phyloP scores from a whole-genome alignment of 495 filamentous ascomycete species.

The Cladorrhinum samala region DNA sequence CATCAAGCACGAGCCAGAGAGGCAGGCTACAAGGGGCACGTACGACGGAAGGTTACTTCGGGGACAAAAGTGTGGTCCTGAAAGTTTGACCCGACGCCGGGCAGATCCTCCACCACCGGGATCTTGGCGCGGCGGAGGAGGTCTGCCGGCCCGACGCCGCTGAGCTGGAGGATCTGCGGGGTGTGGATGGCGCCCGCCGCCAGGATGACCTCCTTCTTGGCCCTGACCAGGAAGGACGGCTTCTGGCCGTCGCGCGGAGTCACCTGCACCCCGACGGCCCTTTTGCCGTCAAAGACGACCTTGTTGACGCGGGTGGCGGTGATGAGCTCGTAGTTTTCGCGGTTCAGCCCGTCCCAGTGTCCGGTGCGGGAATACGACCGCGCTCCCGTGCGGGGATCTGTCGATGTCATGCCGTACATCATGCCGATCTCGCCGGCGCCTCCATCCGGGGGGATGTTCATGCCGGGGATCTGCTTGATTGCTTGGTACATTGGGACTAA shows the following conservation, averaged over 20 bases:
- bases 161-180: constrained; percentile 46
- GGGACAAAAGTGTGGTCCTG: constrained; percentile 45
- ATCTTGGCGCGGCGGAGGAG: constrained; percentile 39
- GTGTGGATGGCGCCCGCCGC: constrained; percentile 46
- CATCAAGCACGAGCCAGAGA: not conserved
- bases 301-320: constrained; percentile 35
- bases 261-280: constrained; percentile 21
- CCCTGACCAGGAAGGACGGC: constrained; percentile 18
- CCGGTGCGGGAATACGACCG: constrained; percentile 2
- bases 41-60: constrained; percentile 17
- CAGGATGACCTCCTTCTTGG: constrained; percentile 45
- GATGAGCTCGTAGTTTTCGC: constrained; percentile 35
- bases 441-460: not conserved
- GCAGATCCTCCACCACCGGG: constrained; percentile 35
- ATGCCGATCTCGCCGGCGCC: not conserved
- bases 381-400: not conserved
- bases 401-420: not conserved
- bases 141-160: constrained; percentile 41
- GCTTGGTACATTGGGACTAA: not conserved
- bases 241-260: not conserved
- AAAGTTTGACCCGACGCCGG: constrained; percentile 51
- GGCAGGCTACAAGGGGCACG: constrained; percentile 7
- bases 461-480: not conserved
- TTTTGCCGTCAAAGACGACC: constrained; percentile 29
- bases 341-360: constrained; percentile 13